Evolutionary conservation across 306 rosid species (phyloP), one percentile per base, ranked within the genome.

Genomic region (Abrus pulchellus): DNA sequence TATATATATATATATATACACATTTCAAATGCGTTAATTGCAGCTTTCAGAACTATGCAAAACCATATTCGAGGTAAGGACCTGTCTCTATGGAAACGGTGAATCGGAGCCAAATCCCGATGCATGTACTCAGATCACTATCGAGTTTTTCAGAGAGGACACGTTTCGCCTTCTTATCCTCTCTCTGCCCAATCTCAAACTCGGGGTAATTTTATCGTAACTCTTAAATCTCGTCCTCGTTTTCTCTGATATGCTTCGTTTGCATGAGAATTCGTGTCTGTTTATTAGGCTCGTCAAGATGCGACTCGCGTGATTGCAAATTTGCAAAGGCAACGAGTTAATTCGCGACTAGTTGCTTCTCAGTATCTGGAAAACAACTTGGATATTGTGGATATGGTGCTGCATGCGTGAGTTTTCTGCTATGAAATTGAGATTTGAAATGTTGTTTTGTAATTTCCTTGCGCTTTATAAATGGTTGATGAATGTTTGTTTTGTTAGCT

Each of bases 241-340:
- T 28, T 45, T 48, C 59, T 48, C 55, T 69, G 4, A 29, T 6
- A 3, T 50, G 56, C 56, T 50, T 12, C 56, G 36, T 14, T 57
- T 47, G 3, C 62, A 36, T 14, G 27, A 76, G 40, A 49, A 50
- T 50, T 62, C 36, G 4, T 36, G 40, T 14, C 1, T 7, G 30
- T 59, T 9, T 59, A 4, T 8, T 77, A 92, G 97, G 81, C 87
- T 5, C 91, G 94, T 29, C 83, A 80, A 72, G 84, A 89, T 76
- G 86, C 89, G 7, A 89, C 91, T 52, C 92, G 84, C 49, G 88
- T 90, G 47, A 47, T 90, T 52, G 88, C 96, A 14, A 93, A 90
- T 85, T 85, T 93, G 82, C 94, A 88, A 75, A 83, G 89, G 83
- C 97, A 89, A 66, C 71, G 78, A 40, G 87, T 90, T 62, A 76